These are phyloP conservation scores for Aquanectria penicillioides DNA, from an alignment of 2,329 filamentous ascomycete species.

Conservation along the genomic window DNA sequence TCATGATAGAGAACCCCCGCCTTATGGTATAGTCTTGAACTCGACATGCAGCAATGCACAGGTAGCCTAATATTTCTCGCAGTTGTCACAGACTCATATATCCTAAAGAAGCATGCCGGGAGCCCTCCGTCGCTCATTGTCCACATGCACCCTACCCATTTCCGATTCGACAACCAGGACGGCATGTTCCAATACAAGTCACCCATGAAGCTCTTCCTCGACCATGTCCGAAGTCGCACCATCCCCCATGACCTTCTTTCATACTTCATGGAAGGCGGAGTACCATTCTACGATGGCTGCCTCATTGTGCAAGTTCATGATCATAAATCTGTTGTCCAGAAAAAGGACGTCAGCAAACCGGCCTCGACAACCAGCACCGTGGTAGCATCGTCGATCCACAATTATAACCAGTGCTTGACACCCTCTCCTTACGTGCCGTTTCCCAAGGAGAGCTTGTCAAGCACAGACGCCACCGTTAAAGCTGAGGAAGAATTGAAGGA, in stretches of 20 bases:
- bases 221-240: slow-evolving; percentile 80
- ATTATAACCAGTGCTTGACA: slow-evolving; percentile 88
- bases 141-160: slow-evolving; percentile 86
- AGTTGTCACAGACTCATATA: slow-evolving; percentile 81
- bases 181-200: slow-evolving; percentile 92
- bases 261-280: slow-evolving; percentile 75
- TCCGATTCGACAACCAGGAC: slow-evolving; percentile 93
- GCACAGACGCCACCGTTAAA: slow-evolving; percentile 41
- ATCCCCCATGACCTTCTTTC: slow-evolving; percentile 90
- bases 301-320: slow-evolving; percentile 95
- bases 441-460: slow-evolving; percentile 65
- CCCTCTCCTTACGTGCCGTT: slow-evolving; percentile 87
- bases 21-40: slow-evolving; percentile 57
- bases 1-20: slow-evolving; percentile 56
- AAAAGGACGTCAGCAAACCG: slow-evolving; percentile 66
- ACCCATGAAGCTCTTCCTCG: slow-evolving; percentile 83
- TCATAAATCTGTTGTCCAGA: slow-evolving; percentile 74
- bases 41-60: neutral
- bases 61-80: slow-evolving; percentile 35
- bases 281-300: slow-evolving; percentile 92
- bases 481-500: slow-evolving; percentile 49
- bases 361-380: slow-evolving; percentile 68
- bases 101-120: slow-evolving; percentile 83
- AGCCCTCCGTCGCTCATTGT: slow-evolving; percentile 84
- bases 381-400: slow-evolving; percentile 86